phyloP scores from a whole-genome alignment of 768 basidiomycete genomes.

The Naganishia friedmannii region DNA sequence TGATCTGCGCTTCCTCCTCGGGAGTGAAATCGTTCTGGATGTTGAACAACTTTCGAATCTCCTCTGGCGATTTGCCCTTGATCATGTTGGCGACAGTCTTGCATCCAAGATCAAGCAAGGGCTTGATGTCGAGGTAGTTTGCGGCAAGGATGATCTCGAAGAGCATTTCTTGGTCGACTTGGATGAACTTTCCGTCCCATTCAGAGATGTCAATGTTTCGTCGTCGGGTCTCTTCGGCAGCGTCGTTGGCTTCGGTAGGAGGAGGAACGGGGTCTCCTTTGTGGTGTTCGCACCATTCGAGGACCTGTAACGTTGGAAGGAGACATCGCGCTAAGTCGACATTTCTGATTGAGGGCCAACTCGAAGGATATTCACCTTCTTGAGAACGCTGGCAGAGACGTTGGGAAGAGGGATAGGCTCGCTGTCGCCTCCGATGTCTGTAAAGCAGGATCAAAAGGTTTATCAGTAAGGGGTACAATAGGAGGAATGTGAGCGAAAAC shows the following conservation, averaged over 20 bases:
- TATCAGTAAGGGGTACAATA: not conserved
- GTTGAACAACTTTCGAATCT: conserved; percentile 97
- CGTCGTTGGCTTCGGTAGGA: conserved; percentile 51
- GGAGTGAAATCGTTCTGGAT: conserved; percentile 84
- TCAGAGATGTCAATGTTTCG: conserved; percentile 98
- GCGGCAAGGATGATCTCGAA: conserved; percentile 99
- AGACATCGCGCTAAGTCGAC: conserved; percentile 41
- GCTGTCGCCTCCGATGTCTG: conserved; percentile 91
- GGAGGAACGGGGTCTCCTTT: conserved; percentile 92
- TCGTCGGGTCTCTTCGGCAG: conserved; percentile 88
- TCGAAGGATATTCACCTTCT: conserved; percentile 27
- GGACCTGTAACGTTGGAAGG: conserved; percentile 63
- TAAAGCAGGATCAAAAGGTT: not conserved
- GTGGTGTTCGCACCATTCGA: conserved; percentile 99
- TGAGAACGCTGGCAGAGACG: conserved; percentile 46
- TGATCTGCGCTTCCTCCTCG: conserved; percentile 99
- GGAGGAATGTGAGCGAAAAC: conserved; percentile 21
- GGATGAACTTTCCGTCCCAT: conserved; percentile 87
- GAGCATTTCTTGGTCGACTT: conserved; percentile 98
- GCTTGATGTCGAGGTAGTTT: conserved; percentile 99
- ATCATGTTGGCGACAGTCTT: conserved; percentile 99
- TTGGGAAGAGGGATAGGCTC: conserved; percentile 89
- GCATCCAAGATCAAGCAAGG: conserved; percentile 93
- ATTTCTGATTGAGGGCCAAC: conserved; percentile 26
- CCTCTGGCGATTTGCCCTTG: conserved; percentile 99